A percentile compares a stretch with the other conserved stretches of the same genome.
Conservation (phyloP, 495 filamentous ascomycete genomes). For the Immersiella caudata region DNA sequence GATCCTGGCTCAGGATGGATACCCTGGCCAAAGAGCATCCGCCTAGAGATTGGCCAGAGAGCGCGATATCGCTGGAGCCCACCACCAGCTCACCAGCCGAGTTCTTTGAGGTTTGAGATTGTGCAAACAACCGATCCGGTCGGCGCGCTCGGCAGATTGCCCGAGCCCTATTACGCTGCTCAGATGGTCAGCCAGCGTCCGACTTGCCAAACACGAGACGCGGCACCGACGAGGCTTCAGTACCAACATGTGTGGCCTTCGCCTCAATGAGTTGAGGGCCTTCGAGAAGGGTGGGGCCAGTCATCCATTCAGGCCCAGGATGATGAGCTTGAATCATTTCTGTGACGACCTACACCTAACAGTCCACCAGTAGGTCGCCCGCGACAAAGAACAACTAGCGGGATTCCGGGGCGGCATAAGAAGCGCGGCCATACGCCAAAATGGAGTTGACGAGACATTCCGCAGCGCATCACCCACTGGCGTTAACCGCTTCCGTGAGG, state of each 20-base stretch:
- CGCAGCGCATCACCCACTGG: background rate
- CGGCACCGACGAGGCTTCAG: background rate
- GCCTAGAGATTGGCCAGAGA: constrained; percentile 23
- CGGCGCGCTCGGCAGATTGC: background rate
- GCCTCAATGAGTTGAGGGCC: background rate
- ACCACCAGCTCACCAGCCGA: constrained; percentile 48
- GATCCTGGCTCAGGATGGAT: constrained; percentile 9
- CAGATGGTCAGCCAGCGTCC: no score
- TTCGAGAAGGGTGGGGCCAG: background rate
- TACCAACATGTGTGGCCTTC: background rate
- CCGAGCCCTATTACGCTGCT: background rate
- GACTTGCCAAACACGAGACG: no score
- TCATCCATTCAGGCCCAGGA: background rate
- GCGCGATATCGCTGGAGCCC: constrained; percentile 12
- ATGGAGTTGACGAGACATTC: background rate
- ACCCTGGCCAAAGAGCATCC: constrained; percentile 11
- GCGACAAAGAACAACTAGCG: background rate
- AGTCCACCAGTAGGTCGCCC: background rate
- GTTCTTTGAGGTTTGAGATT: constrained; percentile 33
- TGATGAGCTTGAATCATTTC: background rate
- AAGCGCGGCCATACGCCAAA: background rate
- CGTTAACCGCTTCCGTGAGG: constrained; percentile 1
- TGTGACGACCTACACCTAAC: background rate
- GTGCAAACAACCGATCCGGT: background rate
- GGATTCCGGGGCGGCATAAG: background rate